Evolutionary conservation across 2,329 filamentous ascomycete species (phyloP).

Genomic region (Aspergillus clavatus): DNA sequence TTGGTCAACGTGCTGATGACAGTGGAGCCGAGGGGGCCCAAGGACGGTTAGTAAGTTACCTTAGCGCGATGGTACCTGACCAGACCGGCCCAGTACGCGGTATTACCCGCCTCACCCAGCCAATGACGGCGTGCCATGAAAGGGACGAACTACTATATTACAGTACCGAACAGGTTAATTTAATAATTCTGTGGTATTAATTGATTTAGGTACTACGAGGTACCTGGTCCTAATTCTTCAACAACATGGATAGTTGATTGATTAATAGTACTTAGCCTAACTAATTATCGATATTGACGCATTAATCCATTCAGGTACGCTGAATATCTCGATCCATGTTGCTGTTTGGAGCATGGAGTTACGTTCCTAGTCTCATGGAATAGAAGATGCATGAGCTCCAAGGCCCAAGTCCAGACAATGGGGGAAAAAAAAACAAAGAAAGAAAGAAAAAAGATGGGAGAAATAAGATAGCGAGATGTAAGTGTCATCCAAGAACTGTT

Average conservation of each 20-base stretch:
- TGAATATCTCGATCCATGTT: too few relatives aligned
- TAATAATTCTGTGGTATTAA: background rate
- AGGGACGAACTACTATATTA: background rate
- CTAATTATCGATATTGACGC: background rate
- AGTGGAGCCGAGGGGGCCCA: background rate
- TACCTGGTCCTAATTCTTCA: background rate
- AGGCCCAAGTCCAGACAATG: too few relatives aligned
- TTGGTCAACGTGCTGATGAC: conserved; percentile 3
- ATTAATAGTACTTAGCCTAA: background rate
- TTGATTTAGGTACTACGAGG: too few relatives aligned
- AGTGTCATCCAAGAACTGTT: background rate
- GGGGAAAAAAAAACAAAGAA: too few relatives aligned
- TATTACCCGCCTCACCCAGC: background rate
- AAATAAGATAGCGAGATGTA: background rate
- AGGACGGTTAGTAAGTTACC: conserved; percentile 2
- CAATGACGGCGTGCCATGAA: background rate
- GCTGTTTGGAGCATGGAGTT: too few relatives aligned
- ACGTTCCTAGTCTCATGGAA: too few relatives aligned
- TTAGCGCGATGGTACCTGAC: conserved; percentile 2
- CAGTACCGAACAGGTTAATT: background rate
- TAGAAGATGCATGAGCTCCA: too few relatives aligned
- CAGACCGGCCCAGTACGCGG: background rate
- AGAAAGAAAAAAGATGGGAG: too few relatives aligned
- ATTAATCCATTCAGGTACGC: too few relatives aligned
- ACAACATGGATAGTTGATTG: too few relatives aligned